phyloP scores from a whole-genome alignment of 768 basidiomycete species.

The Kwoniella sp. region DNA sequence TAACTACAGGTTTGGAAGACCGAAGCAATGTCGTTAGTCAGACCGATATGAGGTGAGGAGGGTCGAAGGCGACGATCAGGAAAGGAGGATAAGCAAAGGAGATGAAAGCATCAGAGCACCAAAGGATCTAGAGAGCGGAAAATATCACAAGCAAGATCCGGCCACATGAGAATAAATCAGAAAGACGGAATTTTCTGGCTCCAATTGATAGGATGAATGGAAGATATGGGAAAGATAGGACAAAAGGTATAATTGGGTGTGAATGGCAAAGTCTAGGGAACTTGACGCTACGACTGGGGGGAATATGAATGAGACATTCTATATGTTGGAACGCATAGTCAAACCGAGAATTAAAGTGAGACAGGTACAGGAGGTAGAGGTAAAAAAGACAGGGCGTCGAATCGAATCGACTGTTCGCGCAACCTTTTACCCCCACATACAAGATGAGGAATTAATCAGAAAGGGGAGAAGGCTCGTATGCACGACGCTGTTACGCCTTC shows the following conservation, averaged over 20 bases:
- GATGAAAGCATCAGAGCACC: background rate
- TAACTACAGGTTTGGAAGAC: slow-evolving; percentile 33
- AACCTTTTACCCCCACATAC: too few relatives aligned
- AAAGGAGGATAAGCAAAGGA: background rate
- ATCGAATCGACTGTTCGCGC: too few relatives aligned
- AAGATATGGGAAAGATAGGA: too few relatives aligned
- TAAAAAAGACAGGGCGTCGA: too few relatives aligned
- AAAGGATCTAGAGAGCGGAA: background rate
- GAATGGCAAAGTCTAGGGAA: background rate
- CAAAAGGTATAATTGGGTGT: background rate
- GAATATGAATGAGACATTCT: background rate
- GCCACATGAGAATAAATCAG: too few relatives aligned
- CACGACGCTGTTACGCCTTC: too few relatives aligned
- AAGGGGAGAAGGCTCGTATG: too few relatives aligned
- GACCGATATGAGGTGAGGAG: background rate
- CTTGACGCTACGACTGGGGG: background rate
- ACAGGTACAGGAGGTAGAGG: background rate
- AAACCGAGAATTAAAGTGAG: background rate
- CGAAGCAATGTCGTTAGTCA: background rate
- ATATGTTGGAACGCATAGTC: background rate
- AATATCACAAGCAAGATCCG: too few relatives aligned
- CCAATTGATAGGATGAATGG: too few relatives aligned
- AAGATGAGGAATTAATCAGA: background rate
- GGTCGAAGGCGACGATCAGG: background rate
- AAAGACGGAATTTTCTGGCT: too few relatives aligned